Evolutionary conservation across 2,329 filamentous ascomycete species (phyloP).

Genomic region (Fusarium concolor): DNA sequence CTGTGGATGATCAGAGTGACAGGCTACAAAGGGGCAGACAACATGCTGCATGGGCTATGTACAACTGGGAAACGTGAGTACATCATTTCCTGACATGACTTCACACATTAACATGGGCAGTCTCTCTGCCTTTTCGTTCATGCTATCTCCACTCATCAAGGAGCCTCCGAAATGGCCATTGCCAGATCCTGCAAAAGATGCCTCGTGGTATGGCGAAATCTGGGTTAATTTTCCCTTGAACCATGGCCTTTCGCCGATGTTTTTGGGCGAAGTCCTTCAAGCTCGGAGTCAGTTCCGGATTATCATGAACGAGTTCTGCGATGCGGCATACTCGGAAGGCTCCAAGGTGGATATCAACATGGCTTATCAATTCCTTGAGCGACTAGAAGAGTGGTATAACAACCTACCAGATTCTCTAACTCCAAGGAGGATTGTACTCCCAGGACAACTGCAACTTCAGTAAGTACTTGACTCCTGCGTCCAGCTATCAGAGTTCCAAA

Average conservation of each 20-base stretch:
- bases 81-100: fast-evolving
- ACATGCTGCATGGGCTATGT: slow-evolving; percentile 53
- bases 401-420: slow-evolving; percentile 42
- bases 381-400: slow-evolving; percentile 47
- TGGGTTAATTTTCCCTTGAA: slow-evolving; percentile 52
- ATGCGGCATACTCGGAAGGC: slow-evolving; percentile 22
- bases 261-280: slow-evolving; percentile 47
- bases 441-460: slow-evolving; percentile 53
- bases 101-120: slow-evolving; percentile 8
- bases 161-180: slow-evolving; percentile 48
- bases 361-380: slow-evolving; percentile 37
- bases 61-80: slow-evolving; percentile 50
- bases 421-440: slow-evolving; percentile 49
- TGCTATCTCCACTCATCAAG: slow-evolving; percentile 45
- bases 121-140: slow-evolving; percentile 44
- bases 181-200: slow-evolving; percentile 43
- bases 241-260: slow-evolving; percentile 31
- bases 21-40: slow-evolving; percentile 35
- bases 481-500: not conserved
- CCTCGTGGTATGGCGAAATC: slow-evolving; percentile 52
- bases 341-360: slow-evolving; percentile 27
- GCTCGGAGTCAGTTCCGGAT: slow-evolving; percentile 47
- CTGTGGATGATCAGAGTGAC: slow-evolving; percentile 21
- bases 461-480: slow-evolving; percentile 36
- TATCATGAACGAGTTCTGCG: slow-evolving; percentile 51